These are phyloP conservation scores for Ascochyta pisi DNA, from an alignment of 2,329 filamentous ascomycete genomes.

Conservation along the genomic window DNA sequence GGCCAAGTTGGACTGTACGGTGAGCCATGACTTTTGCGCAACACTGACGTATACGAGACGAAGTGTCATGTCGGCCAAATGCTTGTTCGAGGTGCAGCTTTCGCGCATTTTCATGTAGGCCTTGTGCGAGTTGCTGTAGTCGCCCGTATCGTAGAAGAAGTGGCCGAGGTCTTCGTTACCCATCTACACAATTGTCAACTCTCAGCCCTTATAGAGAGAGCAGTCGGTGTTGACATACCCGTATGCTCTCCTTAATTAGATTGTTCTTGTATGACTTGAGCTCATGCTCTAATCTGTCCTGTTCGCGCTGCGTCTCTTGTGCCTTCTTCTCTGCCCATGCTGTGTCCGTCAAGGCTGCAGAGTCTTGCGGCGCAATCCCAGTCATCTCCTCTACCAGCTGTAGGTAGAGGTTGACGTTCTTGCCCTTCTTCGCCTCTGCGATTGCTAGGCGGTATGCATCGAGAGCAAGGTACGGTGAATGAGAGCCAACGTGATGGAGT, in stretches of 20 bases:
- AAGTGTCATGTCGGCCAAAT: conserved; percentile 82
- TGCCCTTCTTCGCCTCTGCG: conserved; percentile 75
- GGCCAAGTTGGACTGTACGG: conserved; percentile 67
- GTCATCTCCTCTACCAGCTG: conserved; percentile 71
- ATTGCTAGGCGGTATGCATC: conserved; percentile 84
- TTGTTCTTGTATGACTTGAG: conserved; percentile 96
- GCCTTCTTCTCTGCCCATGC: conserved; percentile 77
- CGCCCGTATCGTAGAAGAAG: conserved; percentile 80
- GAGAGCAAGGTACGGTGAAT: conserved; percentile 74
- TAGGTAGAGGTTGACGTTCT: conserved; percentile 75
- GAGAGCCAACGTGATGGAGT: conserved; percentile 79
- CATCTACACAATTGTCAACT: conserved; percentile 67
- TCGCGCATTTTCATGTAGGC: conserved; percentile 87
- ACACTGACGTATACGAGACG: conserved; percentile 78
- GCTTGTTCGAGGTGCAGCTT: conserved; percentile 81
- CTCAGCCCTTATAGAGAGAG: neutral
- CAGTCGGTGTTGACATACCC: conserved; percentile 62
- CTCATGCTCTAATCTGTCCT: conserved; percentile 79
- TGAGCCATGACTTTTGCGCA: conserved; percentile 78
- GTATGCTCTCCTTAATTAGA: conserved; percentile 93
- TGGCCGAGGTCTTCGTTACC: conserved; percentile 90
- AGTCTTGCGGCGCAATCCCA: conserved; percentile 68
- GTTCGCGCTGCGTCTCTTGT: conserved; percentile 72
- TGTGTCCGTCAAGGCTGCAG: conserved; percentile 70
- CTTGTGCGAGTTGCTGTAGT: conserved; percentile 74